A percentile compares a stretch with the other conserved stretches of the same genome.
These are phyloP conservation scores for Exidia glandulosa DNA, from an alignment of 768 basidiomycete species.

Conservation along the genomic window DNA sequence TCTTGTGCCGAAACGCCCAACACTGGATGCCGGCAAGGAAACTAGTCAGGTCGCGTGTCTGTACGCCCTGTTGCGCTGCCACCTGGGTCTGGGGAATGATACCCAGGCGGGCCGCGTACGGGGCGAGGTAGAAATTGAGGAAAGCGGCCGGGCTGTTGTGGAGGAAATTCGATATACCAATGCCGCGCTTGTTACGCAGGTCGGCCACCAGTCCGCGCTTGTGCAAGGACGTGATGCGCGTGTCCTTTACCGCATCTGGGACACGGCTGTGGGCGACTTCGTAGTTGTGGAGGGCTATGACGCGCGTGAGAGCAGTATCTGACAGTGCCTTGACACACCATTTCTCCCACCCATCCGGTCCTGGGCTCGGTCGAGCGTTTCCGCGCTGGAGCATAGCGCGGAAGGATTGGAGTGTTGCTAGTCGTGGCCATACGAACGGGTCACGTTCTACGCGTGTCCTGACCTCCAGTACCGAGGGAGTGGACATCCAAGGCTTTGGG, in stretches of 20 bases:
- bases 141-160: constrained; percentile 18
- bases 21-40: too few relatives aligned
- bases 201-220: constrained; percentile 15
- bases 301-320: constrained; percentile 11
- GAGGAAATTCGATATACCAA: constrained; percentile 16
- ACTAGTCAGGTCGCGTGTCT: too few relatives aligned
- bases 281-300: constrained; percentile 21
- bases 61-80: too few relatives aligned
- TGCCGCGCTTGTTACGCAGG: constrained; percentile 20
- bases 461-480: background rate
- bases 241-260: constrained; percentile 18
- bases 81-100: too few relatives aligned
- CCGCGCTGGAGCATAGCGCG: constrained; percentile 16
- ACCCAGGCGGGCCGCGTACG: constrained; percentile 13
- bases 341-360: constrained; percentile 27
- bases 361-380: constrained; percentile 19
- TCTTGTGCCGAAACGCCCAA: too few relatives aligned
- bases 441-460: constrained; percentile 6
- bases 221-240: constrained; percentile 16
- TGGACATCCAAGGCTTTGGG: background rate
- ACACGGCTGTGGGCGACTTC: constrained; percentile 13
- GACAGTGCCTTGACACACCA: constrained; percentile 19
- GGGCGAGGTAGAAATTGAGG: constrained; percentile 15
- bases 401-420: constrained; percentile 7
- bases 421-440: constrained; percentile 18